Percentiles rank a stretch among this genome's conserved stretches.
phyloP scores from a whole-genome alignment of 306 rosid genomes.

The Castanea crenata region DNA sequence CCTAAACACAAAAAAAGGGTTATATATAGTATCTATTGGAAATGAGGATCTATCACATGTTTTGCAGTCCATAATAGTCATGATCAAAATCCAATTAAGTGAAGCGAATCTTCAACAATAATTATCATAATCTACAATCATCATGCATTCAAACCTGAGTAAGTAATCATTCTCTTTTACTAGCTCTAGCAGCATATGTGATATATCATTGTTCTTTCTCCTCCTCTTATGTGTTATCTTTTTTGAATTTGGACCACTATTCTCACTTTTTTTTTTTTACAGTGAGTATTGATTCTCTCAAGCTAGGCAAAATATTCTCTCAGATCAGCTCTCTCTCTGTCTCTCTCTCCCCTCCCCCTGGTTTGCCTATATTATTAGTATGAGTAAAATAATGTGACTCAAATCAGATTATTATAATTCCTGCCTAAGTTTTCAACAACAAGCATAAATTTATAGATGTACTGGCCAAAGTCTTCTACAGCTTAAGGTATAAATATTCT shows the following conservation, averaged over 20 bases:
- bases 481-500: not conserved
- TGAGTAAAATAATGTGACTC: not conserved
- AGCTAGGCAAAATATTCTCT: not conserved
- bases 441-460: not conserved
- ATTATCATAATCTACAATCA: not conserved
- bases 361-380: not conserved
- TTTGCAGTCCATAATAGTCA: not conserved
- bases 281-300: not conserved
- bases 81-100: not conserved
- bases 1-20: slow-evolving; percentile 33
- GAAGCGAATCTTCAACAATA: not conserved
- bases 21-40: not conserved
- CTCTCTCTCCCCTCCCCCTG: not conserved
- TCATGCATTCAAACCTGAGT: not conserved
- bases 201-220: not conserved
- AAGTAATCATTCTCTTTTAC: not conserved
- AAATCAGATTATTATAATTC: not conserved
- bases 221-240: not conserved
- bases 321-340: too few species aligned
- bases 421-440: not conserved
- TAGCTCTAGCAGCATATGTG: not conserved
- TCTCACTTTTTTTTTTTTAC: not conserved
- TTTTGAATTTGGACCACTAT: not conserved
- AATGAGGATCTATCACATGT: not conserved
- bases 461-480: not conserved